Base-by-base conservation (phyloP, 352 stramenopile genomes). In the Globisporangium canariense region DNA sequence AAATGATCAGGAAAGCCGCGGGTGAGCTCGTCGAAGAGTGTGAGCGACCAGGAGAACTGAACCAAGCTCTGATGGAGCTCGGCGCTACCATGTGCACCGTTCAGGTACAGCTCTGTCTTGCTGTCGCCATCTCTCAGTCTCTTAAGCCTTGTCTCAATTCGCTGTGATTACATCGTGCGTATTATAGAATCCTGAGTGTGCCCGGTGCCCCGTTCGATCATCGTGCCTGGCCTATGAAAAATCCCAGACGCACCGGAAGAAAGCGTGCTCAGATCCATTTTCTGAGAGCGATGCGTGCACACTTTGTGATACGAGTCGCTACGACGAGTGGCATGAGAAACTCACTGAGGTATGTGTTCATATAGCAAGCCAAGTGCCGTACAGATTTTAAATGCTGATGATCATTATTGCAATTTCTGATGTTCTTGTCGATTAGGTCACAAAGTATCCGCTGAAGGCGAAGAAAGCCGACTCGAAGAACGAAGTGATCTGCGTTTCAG, bases 41-140 rank as follows among this genome's bases (percentile, higher is more conserved):
- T 52, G 73, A 88, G 59, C 76, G 74, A 22, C 93, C 91, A n/a
- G 97, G 96, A 9, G 84, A 94, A 53, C 76, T 98, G 25, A 99
- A 99, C 73, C 97, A 99, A 77, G 97, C 96, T 5, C 64, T 99
- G 7, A 99, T 99, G 97, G 97, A 99, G 75, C 81, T 99, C 13
- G 97, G 97, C 36, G 97, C 97, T 1, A 99, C 97, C 2, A 87
- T 99, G 45, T 99, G 88, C 69, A 93, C 85, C 18, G 76, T 89
- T 32, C 88, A 95, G 80, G 84, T 91, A 36, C 20, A 58, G 5
- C 10, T 6, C 22, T 2, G 14, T 40, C 8, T 30, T 2, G 11
- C 6, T 53, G 14, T 47, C 14, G 13, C 20, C 14, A 30, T 51
- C 41, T 36, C 32, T 25, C 22, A 25, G 22, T 45, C 30, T 20